phyloP scores from a whole-genome alignment of 495 filamentous ascomycete genomes.

The Trichoderma gamsii region DNA sequence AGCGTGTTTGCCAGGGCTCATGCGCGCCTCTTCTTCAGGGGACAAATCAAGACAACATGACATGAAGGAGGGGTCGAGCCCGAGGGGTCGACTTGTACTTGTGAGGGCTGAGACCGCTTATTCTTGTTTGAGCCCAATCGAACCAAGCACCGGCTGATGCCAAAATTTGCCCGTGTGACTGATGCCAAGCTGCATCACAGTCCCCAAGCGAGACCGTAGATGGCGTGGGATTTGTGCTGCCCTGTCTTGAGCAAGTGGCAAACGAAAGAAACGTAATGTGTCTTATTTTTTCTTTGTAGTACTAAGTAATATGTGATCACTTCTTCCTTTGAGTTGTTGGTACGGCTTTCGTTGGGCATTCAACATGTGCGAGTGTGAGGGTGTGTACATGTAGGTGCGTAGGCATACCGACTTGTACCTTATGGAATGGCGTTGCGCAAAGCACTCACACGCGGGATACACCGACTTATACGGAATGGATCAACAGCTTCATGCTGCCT shows the following conservation, averaged over 20 bases:
- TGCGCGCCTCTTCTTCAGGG: not conserved
- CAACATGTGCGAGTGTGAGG: no score
- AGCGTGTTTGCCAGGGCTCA: not conserved
- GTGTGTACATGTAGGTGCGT: no score
- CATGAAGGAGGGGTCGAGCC: not conserved
- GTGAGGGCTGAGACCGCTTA: not conserved
- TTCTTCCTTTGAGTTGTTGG: not conserved
- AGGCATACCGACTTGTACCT: no score
- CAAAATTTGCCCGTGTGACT: not conserved
- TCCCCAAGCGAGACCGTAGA: not conserved
- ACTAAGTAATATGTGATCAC: not conserved
- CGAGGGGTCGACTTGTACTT: not conserved
- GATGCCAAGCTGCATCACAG: not conserved
- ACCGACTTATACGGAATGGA: no score
- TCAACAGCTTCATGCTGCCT: no score
- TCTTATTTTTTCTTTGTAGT: not conserved
- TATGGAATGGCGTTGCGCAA: no score
- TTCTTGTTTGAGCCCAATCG: not conserved
- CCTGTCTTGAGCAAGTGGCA: not conserved
- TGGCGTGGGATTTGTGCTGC: not conserved
- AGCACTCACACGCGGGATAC: no score
- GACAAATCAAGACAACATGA: not conserved
- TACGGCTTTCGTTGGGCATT: no score
- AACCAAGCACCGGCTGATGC: constrained; percentile 5
- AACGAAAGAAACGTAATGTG: not conserved